phyloP scores from a whole-genome alignment of 257 asterid genomes.

The Linderniella brevidens region DNA sequence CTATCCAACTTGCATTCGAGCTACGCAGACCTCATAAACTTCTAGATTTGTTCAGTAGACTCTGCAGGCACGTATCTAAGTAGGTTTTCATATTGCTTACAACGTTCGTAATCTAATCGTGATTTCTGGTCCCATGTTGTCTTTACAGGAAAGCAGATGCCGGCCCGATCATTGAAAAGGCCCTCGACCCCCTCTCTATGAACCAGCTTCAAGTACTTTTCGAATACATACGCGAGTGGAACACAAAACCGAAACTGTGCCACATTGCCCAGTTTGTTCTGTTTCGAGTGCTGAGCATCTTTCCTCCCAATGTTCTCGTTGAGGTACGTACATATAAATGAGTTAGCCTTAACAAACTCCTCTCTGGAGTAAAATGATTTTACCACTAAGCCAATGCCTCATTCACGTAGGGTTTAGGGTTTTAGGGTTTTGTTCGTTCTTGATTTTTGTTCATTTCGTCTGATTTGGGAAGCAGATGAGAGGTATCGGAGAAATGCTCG shows the following conservation, averaged over 20 bases:
- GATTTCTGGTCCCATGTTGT: conserved; percentile 1
- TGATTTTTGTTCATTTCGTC: neutral
- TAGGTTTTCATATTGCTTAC: conserved; percentile 9
- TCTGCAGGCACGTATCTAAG: conserved; percentile 35
- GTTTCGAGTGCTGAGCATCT: conserved; percentile 24
- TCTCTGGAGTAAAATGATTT: no score
- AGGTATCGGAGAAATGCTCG: conserved; percentile 59
- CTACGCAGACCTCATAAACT: conserved; percentile 86
- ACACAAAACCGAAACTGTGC: conserved; percentile 75
- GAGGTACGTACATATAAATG: conserved; percentile 41
- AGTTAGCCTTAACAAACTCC: no score
- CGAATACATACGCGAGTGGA: conserved; percentile 85
- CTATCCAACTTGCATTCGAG: conserved; percentile 79
- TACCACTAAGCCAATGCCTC: no score
- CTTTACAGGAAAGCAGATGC: conserved; percentile 39
- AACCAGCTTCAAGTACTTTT: conserved; percentile 48
- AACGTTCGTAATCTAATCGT: neutral
- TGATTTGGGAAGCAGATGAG: conserved; percentile 26
- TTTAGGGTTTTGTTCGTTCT: neutral
- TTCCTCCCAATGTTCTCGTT: conserved; percentile 53
- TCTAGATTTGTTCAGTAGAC: conserved; percentile 46
- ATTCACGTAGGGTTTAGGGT: no score
- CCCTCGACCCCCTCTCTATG: conserved; percentile 36
- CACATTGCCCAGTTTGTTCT: conserved; percentile 73
- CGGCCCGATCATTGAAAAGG: conserved; percentile 36